phyloP scores from a whole-genome alignment of 768 basidiomycete genomes.

The Neoboletus magnificus region DNA sequence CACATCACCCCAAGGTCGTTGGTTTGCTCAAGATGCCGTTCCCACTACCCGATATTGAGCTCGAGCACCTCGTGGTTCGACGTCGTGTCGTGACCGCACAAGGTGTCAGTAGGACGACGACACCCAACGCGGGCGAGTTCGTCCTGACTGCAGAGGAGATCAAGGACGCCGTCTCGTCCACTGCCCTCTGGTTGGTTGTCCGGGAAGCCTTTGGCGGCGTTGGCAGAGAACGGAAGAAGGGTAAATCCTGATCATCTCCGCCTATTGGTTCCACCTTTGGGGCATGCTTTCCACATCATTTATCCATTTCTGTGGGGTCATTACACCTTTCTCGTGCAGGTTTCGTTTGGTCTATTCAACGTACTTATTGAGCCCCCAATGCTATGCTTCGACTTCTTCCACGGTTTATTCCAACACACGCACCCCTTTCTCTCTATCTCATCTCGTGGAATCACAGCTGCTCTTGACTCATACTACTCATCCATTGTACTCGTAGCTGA shows the following conservation, averaged over 20 bases:
- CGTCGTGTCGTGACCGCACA: slow-evolving; percentile 42
- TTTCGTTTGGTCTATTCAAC: slow-evolving; percentile 9
- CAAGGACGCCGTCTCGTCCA: slow-evolving; percentile 87
- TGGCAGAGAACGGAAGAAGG: slow-evolving; percentile 73
- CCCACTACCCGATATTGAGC: slow-evolving; percentile 78
- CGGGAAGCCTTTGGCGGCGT: slow-evolving; percentile 91
- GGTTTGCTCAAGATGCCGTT: slow-evolving; percentile 89
- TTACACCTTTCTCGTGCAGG: slow-evolving; percentile 5
- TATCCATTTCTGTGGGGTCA: slow-evolving; percentile 16
- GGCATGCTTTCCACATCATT: slow-evolving; percentile 3
- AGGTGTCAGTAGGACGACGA: slow-evolving; percentile 25
- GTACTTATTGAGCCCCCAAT: slow-evolving; percentile 17
- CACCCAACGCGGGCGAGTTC: slow-evolving; percentile 33
- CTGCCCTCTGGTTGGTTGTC: slow-evolving; percentile 88
- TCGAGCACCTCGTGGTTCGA: slow-evolving; percentile 55
- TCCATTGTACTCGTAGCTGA: slow-evolving; percentile 25
- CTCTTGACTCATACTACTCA: slow-evolving; percentile 9
- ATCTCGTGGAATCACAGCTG: slow-evolving; percentile 2
- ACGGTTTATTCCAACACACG: background rate
- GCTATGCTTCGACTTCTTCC: slow-evolving; percentile 7
- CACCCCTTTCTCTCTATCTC: background rate
- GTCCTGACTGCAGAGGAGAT: slow-evolving; percentile 85
- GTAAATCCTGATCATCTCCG: slow-evolving; percentile 49
- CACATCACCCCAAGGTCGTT: slow-evolving; percentile 94
- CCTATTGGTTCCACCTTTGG: background rate